Base-by-base conservation (phyloP, 306 rosid genomes). In the Casuarina cunninghamiana region DNA sequence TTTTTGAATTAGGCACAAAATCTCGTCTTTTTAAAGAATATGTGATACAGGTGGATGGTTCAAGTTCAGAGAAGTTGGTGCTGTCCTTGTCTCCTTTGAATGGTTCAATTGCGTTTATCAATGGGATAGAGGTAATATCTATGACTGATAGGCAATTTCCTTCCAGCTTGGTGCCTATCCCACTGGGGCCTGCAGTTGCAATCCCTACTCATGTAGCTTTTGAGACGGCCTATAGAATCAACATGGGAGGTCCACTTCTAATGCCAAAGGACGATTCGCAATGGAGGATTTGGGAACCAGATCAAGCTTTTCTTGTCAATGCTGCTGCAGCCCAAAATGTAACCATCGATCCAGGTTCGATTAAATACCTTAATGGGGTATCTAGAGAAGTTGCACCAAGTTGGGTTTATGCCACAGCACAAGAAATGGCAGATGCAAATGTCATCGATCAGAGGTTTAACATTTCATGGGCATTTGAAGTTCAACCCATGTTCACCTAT, bases 391-490 rank as follows among this genome's bases (percentile, higher is more conserved):
- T 69, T 77, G 87, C 87, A 32, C 82, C 87, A 3, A 77, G 69
- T 51, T 84, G 76, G 79, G 77, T 80, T 73, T 84, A 84, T 45
- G 51, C 87, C 6, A 80, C 84, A 44, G 87, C 87, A 54, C 87
- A 84, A 69, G 84, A 80, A 61, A 84, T 80, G 87, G 87, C 82
- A 1, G 82, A 80, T 43, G 87, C 87, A 62, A 69, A 77, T 62
- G 84, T 84, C 51, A 62, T 71, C 50, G 53, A 74, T 10, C 87
- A 84, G 82, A 84, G 70, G 9, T 80, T 80, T 39, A 84, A 77
- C 80, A 77, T 84, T 63, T 84, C 87, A 45, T 84, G 84, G 84
- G 80, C 73, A 60, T 84, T 80, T 55, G 79, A 77, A 53, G 82
- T 77, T 32, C 65, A 84, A 46, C 32, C 57, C n/a, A 81, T 78